Evolutionary conservation across 1,139 yeast species (phyloP).

Genomic region (Candida sp.): DNA sequence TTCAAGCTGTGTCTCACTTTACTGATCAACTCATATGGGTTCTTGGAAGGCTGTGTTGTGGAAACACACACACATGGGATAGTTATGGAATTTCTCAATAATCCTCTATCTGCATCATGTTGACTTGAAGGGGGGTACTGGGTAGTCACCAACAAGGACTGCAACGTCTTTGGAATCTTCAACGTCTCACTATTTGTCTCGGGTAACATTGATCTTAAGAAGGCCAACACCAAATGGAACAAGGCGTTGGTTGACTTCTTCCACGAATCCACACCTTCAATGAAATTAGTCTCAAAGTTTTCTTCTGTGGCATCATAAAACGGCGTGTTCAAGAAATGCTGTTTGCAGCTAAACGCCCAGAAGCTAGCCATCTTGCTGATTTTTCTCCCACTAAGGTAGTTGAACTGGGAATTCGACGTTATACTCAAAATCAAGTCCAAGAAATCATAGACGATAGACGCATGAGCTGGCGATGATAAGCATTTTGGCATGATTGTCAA

Average conservation of each 20-base stretch:
- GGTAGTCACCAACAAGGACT: slow-evolving; percentile 61
- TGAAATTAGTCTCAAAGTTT: slow-evolving; percentile 48
- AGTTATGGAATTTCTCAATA: slow-evolving; percentile 42
- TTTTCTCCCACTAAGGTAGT: slow-evolving; percentile 80
- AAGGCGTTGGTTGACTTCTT: slow-evolving; percentile 83
- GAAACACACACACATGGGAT: slow-evolving; percentile 67
- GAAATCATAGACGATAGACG: slow-evolving; percentile 87
- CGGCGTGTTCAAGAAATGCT: slow-evolving; percentile 24
- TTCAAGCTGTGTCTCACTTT: slow-evolving; percentile 69
- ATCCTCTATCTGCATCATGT: slow-evolving; percentile 28
- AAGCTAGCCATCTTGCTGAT: slow-evolving; percentile 82
- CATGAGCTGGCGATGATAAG: slow-evolving; percentile 83
- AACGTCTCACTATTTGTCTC: slow-evolving; percentile 59
- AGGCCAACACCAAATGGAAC: slow-evolving; percentile 79
- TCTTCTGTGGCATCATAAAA: slow-evolving; percentile 47
- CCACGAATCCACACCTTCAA: slow-evolving; percentile 81
- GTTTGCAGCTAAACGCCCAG: slow-evolving; percentile 75
- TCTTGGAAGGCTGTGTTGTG: slow-evolving; percentile 62
- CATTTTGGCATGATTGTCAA: slow-evolving; percentile 84
- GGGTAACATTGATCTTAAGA: slow-evolving; percentile 80
- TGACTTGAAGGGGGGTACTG: slow-evolving; percentile 67
- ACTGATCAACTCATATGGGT: slow-evolving; percentile 45
- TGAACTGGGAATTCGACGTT: slow-evolving; percentile 81
- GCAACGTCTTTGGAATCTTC: slow-evolving; percentile 67
- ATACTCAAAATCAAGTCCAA: slow-evolving; percentile 81